Conservation (phyloP, 1,139 yeast species). For the Debaryomyces sp. region DNA sequence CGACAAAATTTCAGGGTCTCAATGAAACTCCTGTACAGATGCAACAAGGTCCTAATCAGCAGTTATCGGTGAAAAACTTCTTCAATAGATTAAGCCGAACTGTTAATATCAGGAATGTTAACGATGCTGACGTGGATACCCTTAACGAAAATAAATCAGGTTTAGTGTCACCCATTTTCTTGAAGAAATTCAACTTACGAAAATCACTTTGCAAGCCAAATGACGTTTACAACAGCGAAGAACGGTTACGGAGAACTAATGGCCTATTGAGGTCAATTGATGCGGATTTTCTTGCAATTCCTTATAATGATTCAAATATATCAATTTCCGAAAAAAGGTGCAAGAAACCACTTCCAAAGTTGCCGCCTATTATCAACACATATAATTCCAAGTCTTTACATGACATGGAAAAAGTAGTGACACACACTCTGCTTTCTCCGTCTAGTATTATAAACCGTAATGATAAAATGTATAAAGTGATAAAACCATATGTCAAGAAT, state of each 20-base stretch:
- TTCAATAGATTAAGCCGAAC: slow-evolving; percentile 23
- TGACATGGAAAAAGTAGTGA: slow-evolving; percentile 12
- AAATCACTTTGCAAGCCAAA: slow-evolving; percentile 14
- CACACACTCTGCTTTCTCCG: slow-evolving; percentile 5
- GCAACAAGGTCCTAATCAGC: slow-evolving; percentile 1
- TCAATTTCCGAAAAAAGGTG: background rate
- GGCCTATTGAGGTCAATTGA: slow-evolving; percentile 2
- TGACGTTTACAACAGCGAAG: background rate
- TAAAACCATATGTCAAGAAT: slow-evolving; percentile 28
- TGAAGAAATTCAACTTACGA: slow-evolving; percentile 36
- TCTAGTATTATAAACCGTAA: background rate
- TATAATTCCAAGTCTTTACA: slow-evolving; percentile 8
- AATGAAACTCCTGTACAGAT: background rate
- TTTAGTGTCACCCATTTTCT: slow-evolving; percentile 34
- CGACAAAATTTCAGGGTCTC: background rate
- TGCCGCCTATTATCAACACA: slow-evolving; percentile 19
- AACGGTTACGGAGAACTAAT: slow-evolving; percentile 5
- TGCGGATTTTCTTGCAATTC: slow-evolving; percentile 10
- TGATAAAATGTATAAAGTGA: slow-evolving; percentile 22
- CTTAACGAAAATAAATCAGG: slow-evolving; percentile 6
- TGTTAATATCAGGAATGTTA: slow-evolving; percentile 9
- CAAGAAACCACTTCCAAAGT: slow-evolving; percentile 16
- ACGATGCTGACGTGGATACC: slow-evolving; percentile 5
- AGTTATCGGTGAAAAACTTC: slow-evolving; percentile 14
- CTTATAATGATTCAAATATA: slow-evolving; percentile 8